These are phyloP conservation scores for Paramecium tetraurelia DNA, from an alignment of 73 alveolate genomes.

Conservation along the genomic window DNA sequence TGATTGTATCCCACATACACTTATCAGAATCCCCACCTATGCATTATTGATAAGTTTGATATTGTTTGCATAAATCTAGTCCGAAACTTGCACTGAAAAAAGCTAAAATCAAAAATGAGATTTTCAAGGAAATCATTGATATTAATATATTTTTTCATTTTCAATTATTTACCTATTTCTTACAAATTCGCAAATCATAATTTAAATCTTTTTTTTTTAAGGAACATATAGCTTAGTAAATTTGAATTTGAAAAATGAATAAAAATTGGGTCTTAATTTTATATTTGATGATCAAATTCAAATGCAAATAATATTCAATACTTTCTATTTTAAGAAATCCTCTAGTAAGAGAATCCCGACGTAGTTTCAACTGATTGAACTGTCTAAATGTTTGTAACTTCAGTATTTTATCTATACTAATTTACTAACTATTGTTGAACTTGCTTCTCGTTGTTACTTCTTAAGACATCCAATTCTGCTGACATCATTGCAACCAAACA, in stretches of 20 bases:
- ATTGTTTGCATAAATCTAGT: neutral
- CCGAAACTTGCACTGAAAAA: neutral
- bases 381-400: neutral
- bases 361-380: neutral
- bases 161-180: neutral
- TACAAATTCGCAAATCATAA: neutral
- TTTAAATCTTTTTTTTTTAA: neutral
- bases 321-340: neutral
- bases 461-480: constrained; percentile 21
- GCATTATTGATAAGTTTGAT: neutral
- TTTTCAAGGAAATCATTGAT: neutral
- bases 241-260: neutral
- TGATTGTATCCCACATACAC: constrained; percentile 21
- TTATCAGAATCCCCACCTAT: neutral
- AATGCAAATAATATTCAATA: neutral
- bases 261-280: neutral
- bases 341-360: neutral
- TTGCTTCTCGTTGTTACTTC: neutral
- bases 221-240: too few species aligned
- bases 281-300: neutral
- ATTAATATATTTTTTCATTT: neutral
- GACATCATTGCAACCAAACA: constrained; percentile 40
- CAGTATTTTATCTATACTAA: neutral
- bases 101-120: neutral
- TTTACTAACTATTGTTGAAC: neutral